These are phyloP conservation scores for Persicaria maculosa DNA, from an alignment of 148 eudicot genomes.

Conservation along the genomic window DNA sequence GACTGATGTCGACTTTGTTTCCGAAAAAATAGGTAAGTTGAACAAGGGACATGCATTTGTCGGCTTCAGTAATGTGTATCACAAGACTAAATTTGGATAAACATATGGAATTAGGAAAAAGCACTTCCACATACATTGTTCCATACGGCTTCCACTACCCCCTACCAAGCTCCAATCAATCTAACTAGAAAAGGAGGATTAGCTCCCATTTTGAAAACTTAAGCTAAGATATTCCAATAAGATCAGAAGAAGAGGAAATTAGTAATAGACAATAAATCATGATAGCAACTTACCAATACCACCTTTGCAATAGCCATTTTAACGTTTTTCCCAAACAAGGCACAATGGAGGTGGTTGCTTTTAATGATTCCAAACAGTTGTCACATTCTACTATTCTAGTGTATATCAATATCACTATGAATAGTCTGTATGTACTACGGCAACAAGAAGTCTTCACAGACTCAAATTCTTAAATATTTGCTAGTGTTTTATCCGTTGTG, in stretches of 20 bases:
- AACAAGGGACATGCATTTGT: neutral
- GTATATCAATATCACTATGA: neutral
- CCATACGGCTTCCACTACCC: conserved; percentile 1
- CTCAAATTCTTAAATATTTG: no score
- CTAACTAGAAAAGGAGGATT: neutral
- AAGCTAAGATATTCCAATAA: neutral
- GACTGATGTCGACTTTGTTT: neutral
- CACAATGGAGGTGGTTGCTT: neutral
- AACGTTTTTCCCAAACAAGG: neutral
- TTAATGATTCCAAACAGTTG: neutral
- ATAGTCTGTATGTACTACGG: no score
- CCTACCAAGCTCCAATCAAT: neutral
- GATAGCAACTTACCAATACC: neutral
- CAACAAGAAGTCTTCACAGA: no score
- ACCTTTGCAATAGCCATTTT: neutral
- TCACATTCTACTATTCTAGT: neutral
- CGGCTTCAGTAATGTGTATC: neutral
- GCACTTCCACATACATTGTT: neutral
- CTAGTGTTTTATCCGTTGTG: no score
- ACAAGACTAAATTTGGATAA: neutral
- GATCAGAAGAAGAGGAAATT: neutral
- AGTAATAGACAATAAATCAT: neutral
- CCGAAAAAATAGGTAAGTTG: neutral
- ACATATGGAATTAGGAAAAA: conserved; percentile 9
- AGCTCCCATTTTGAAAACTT: neutral